phyloP scores from a whole-genome alignment of 768 basidiomycete species.

The Amanita molliuscula region DNA sequence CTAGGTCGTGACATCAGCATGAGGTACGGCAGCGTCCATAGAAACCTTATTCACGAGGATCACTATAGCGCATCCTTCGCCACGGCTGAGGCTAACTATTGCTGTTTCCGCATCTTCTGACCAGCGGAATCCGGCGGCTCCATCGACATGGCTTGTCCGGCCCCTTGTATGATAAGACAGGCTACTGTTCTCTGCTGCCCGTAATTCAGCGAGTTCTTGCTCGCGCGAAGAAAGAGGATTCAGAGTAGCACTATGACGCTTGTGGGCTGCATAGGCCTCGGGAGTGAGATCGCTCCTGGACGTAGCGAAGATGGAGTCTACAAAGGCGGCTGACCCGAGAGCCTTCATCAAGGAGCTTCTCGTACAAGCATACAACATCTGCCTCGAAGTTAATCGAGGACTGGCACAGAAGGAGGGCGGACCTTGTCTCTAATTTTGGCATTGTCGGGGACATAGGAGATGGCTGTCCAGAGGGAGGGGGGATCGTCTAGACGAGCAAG shows the following conservation, averaged over 20 bases:
- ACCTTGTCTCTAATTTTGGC: conserved; percentile 81
- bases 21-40: neutral
- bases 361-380: conserved; percentile 89
- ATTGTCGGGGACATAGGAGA: conserved; percentile 76
- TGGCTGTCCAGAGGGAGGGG: conserved; percentile 56
- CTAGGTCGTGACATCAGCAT: conserved; percentile 24
- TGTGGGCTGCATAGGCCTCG: conserved; percentile 65
- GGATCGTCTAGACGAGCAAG: conserved; percentile 56
- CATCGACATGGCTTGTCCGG: conserved; percentile 44
- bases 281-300: conserved; percentile 56
- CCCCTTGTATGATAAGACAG: conserved; percentile 44
- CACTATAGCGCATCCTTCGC: conserved; percentile 43
- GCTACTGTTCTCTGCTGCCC: conserved; percentile 53
- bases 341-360: conserved; percentile 57
- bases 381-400: conserved; percentile 1
- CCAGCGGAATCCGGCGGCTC: conserved; percentile 63
- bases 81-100: conserved; percentile 42
- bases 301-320: conserved; percentile 71
- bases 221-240: conserved; percentile 78
- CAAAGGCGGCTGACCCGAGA: conserved; percentile 67
- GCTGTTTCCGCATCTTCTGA: conserved; percentile 51
- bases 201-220: conserved; percentile 70
- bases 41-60: conserved; percentile 42
- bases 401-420: conserved; percentile 6
- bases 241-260: conserved; percentile 60